Base-by-base conservation (phyloP, 139 green algal species). In the Haematococcus lacustris region DNA sequence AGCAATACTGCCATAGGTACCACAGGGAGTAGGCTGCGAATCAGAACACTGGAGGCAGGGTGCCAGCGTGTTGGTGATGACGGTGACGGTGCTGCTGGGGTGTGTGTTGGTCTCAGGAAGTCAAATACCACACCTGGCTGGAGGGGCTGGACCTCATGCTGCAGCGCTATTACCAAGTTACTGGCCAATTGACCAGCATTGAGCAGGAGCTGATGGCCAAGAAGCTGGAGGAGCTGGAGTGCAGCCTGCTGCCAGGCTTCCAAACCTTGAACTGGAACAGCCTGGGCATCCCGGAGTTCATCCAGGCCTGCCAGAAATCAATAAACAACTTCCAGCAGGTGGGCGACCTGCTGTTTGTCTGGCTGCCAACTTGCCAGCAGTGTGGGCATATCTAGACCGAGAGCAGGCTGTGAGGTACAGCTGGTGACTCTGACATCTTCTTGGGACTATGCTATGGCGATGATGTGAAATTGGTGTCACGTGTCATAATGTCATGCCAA, bases 201-300 rank as follows among this genome's bases (percentile, higher is more conserved):
- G 89, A 96, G 80, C 71, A 71, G 4, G 73, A 82, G 59, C 82
- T 97, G 51, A 82, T 97, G 79, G 64, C 65, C 1, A 70, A 80
- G 35, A 85, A 86, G 51, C 80, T 96, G 41, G 61, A 75, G 37
- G 64, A 85, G 65, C 88, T 97, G 63, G 81, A 93, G 69, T 25
- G 53, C 3, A 80, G 68, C 38, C 81, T 97, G 66, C 74, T 91
- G 32, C 86, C 91, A 3, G 93, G 92, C 67, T 90, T 96, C 73
- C 76, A 73, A 21, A 87, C 83, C 51, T 83, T 96, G 21, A 97
- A 97, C 85, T 97, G 93, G 93, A 95, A 94, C 80, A 92, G 82
- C 38, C 86, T 96, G 32, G 88, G 87, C 80, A 96, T 97, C 57
- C 74, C 80, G 1, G 85, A 94, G 37, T 97, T 96, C 83, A 87